Evolutionary conservation across 768 basidiomycete genomes (phyloP), one percentile per base, ranked within the genome.

Genomic region (Phaeolepiota aurea): DNA sequence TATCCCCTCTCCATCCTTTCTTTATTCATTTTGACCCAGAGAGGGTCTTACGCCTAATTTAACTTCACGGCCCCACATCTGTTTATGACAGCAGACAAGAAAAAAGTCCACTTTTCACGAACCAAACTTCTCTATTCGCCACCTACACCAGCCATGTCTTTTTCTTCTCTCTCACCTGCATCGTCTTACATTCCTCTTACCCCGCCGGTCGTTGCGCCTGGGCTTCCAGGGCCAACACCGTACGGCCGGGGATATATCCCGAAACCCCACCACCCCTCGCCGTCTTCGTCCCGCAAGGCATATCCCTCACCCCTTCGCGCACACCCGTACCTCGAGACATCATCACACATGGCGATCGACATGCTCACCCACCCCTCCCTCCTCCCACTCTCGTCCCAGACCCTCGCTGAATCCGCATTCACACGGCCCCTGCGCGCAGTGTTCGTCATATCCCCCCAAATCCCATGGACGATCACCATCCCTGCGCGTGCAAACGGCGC

Each of bases 381-480:
- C 13, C 51, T 58, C 20, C 41, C 49, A 1, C 30, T 62, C 5
- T 54, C 55, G 63, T 47, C 37, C 14, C 45, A 45, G 4, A 45
- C 43, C 0, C 51, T 64, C 11, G 44, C 46, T 15, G 62, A 64
- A 45, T 52, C 63, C 0, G 68, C 66, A 2, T 61, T 59, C 5
- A 48, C 46, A 13, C 63, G 64, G 3, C 59, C 65, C 11, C 44
- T 59, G 13, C 39, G 51, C 1, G 43, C 32, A 38, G 42, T 69
- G 42, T 49, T 46, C 7, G 49, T 69, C 41, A 48, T 48, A 1
- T 48, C 51, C 7, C 54, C 55, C 1, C 48, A 58, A 18, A 48
- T 68, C 15, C 62, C 61, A 1, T 69, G 68, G 67, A 47, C 38
- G 3, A 55, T 65, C 42, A 54, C 51, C 14, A 60, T 74, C 35